These are phyloP conservation scores for Pulveroboletus sp. DNA, from an alignment of 768 basidiomycete genomes.

Conservation along the genomic window DNA sequence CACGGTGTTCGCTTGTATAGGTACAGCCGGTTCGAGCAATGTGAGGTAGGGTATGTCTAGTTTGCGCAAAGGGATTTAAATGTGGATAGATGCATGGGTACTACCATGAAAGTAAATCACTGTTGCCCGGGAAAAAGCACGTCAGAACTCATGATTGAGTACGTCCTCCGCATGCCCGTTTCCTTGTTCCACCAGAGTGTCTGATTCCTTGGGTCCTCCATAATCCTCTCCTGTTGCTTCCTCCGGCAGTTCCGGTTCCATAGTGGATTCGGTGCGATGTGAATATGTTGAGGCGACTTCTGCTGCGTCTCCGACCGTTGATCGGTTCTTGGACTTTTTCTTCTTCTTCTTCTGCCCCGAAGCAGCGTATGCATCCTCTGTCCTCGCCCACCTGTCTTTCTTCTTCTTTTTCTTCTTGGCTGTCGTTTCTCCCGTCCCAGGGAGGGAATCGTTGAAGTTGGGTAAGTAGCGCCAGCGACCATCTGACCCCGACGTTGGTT, in stretches of 20 bases:
- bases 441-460: constrained; percentile 65
- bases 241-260: constrained; percentile 57
- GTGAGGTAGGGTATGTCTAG: too few species aligned
- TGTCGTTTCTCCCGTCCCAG: constrained; percentile 38
- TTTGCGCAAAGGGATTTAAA: too few species aligned
- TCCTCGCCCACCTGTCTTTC: constrained; percentile 84
- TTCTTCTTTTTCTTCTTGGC: constrained; percentile 68
- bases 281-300: constrained; percentile 34
- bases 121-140: not conserved
- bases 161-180: constrained; percentile 38
- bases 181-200: constrained; percentile 13
- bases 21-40: too few species aligned
- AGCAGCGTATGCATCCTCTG: constrained; percentile 73
- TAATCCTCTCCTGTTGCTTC: constrained; percentile 72
- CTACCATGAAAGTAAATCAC: constrained; percentile 1
- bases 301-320: constrained; percentile 36
- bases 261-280: constrained; percentile 33
- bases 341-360: constrained; percentile 54
- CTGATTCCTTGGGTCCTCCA: constrained; percentile 28
- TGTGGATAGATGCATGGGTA: constrained; percentile 7
- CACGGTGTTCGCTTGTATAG: too few species aligned
- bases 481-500: constrained; percentile 32
- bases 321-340: constrained; percentile 57
- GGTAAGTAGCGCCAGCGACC: constrained; percentile 84
- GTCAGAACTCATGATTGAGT: constrained; percentile 66